A percentile compares a stretch with the other conserved stretches of the same genome.
Evolutionary conservation across 495 filamentous ascomycete genomes (phyloP).

Genomic region (Hypoxylon fragiforme): DNA sequence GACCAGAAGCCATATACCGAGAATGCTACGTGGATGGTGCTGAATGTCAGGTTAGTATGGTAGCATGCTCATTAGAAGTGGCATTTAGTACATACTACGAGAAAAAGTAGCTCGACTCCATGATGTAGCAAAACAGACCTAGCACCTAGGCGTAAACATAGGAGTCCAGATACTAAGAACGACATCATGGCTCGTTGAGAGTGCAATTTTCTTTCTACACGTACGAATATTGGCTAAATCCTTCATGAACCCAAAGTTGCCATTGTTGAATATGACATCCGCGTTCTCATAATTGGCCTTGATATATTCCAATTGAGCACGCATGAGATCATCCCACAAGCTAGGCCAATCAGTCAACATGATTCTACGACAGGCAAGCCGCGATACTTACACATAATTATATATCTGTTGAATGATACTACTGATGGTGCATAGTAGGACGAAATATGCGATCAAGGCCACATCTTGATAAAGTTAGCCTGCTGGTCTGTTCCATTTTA

Average conservation of each 20-base stretch:
- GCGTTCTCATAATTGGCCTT: slow-evolving; percentile 24
- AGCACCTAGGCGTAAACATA: neutral
- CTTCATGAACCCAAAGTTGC: slow-evolving; percentile 22
- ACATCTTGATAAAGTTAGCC: neutral
- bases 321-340: slow-evolving; percentile 17
- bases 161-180: neutral
- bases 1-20: slow-evolving; percentile 20
- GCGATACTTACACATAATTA: neutral
- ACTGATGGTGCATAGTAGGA: neutral
- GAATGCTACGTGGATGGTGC: slow-evolving; percentile 15
- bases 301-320: slow-evolving; percentile 23
- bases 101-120: neutral
- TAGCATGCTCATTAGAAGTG: neutral
- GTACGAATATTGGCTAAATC: neutral
- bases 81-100: neutral
- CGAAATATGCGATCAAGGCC: neutral
- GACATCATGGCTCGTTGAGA: no score
- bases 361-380: neutral
- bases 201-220: neutral
- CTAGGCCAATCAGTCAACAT: neutral
- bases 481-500: neutral
- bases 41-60: slow-evolving; percentile 1
- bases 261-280: slow-evolving; percentile 24
- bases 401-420: neutral
- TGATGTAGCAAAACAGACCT: neutral